Base-by-base conservation (phyloP, 768 basidiomycete species). In the Trametopsis cervina region DNA sequence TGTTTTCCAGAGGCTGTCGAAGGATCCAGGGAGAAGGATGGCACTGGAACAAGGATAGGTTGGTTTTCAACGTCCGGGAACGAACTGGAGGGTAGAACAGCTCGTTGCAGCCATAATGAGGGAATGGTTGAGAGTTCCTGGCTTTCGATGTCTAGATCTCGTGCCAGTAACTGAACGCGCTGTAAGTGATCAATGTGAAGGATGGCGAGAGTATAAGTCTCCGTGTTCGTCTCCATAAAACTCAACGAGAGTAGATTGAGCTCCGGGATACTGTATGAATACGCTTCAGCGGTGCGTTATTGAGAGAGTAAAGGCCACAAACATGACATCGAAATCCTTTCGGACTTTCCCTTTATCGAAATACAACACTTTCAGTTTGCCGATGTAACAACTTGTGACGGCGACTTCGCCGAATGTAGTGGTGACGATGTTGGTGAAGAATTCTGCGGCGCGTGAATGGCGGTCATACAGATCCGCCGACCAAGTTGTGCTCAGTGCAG, bases 371-470 rank as follows among this genome's bases (percentile, higher is more conserved):
- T 78, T 87, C 38, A 92, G 71, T 57, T 78, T 87, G 35, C 85
- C 84, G 0, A 70, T 68, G 57, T 88, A 89, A 52, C 80, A 77
- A 63, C 77, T 80, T 20, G 76, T 78, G 17, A 86, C 66, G 2
- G 77, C 84, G 11, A 83, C 46, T 17, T 69, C 65, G 13, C 85
- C 84, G 4, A 74, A 73, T 1, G 80, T 77, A 55, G 85, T 74
- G n/a, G 89, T 71, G 20, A 85, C 58, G 15, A 87, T 66, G 53
- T 84, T 77, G 29, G 78, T 83, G 59, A 79, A 81, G 65, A 82
- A 87, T 62, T 91, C 89, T 9, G 84, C 76, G 3, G 69, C 67
- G 12, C 84, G 75, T n/a, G 75, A 69, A 38, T 63, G 67, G 26
- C 73, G 73, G 42, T 89, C 82, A 47, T 70, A 68, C 22, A 92